These are phyloP conservation scores for Metarhizium sp. DNA, from an alignment of 2,329 filamentous ascomycete genomes.

Conservation along the genomic window DNA sequence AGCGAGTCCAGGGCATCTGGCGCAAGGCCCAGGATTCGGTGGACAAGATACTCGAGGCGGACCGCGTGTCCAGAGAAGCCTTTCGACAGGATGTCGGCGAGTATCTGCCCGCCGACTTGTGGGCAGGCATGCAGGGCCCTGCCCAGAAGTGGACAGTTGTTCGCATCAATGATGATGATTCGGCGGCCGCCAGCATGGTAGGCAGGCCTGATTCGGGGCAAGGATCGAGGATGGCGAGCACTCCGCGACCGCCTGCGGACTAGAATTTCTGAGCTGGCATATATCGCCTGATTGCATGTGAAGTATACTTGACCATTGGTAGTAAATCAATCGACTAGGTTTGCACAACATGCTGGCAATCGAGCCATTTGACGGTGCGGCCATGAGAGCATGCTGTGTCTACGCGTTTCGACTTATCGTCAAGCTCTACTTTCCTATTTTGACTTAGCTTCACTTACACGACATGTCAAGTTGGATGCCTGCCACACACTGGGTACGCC, in stretches of 20 bases:
- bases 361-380: no score
- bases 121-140: constrained; percentile 62
- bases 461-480: not conserved
- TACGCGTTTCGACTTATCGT: not conserved
- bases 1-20: constrained; percentile 64
- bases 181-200: constrained; percentile 4
- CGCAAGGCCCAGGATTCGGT: constrained; percentile 70
- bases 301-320: not conserved
- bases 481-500: not conserved
- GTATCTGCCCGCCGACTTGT: constrained; percentile 79
- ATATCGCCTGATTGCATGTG: not conserved
- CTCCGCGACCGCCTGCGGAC: not conserved
- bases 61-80: constrained; percentile 61
- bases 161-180: constrained; percentile 22
- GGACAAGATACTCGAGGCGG: constrained; percentile 63
- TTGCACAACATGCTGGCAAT: no score
- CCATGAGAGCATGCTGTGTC: no score
- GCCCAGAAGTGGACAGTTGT: constrained; percentile 43
- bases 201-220: constrained; percentile 3
- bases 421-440: not conserved
- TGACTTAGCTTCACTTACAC: not conserved
- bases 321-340: no score
- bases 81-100: constrained; percentile 80
- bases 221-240: not conserved
- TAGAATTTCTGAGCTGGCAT: not conserved